Conservation (phyloP, 1,284 basidiomycete species). For the Cryptococcus wingfieldii region DNA sequence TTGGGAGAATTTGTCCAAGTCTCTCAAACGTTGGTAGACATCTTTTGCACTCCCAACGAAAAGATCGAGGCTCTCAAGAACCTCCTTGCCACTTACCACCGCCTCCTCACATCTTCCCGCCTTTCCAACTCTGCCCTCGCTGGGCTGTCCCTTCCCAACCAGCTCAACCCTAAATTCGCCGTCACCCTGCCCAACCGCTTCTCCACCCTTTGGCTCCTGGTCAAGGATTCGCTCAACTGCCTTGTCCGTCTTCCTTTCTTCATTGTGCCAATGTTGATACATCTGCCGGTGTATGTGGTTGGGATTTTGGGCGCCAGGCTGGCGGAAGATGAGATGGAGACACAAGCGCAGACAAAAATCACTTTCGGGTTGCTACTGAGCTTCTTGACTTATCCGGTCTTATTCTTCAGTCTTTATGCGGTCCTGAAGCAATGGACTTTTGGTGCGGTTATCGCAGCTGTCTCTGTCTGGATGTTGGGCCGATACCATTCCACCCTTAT, state of each 20-base stretch:
- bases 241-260: constrained; percentile 79
- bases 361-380: constrained; percentile 73
- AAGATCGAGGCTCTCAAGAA: constrained; percentile 60
- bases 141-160: constrained; percentile 61
- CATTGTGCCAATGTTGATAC: constrained; percentile 72
- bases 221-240: constrained; percentile 68
- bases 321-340: constrained; percentile 75
- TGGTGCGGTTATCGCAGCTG: constrained; percentile 53
- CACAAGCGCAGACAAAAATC: constrained; percentile 88
- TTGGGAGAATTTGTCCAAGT: constrained; percentile 73
- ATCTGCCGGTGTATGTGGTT: constrained; percentile 77
- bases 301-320: constrained; percentile 67
- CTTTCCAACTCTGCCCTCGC: constrained; percentile 78
- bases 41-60: constrained; percentile 63
- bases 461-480: constrained; percentile 64
- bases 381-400: constrained; percentile 69
- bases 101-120: constrained; percentile 72
- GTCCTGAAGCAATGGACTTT: constrained; percentile 64
- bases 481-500: constrained; percentile 61
- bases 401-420: constrained; percentile 78
- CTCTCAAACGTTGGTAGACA: constrained; percentile 91
- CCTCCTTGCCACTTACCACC: constrained; percentile 77
- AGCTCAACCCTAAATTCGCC: constrained; percentile 68
- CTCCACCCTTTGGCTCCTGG: constrained; percentile 67
- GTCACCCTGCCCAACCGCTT: constrained; percentile 74